Conservation (phyloP, 768 basidiomycete species). For the Gautieria morchelliformis region DNA sequence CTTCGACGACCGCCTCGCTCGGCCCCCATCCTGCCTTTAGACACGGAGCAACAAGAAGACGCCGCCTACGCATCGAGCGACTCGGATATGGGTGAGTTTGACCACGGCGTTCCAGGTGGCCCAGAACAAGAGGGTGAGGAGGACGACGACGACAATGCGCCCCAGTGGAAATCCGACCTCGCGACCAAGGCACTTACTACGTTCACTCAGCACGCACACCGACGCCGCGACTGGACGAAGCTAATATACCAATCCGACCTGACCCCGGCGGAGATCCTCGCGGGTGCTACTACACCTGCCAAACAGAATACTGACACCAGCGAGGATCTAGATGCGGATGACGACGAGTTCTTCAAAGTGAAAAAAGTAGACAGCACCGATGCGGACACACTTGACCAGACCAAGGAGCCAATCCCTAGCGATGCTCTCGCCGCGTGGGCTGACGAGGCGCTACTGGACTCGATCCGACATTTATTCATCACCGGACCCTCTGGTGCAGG, state of each 20-base stretch:
- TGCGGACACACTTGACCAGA: slow-evolving; percentile 49
- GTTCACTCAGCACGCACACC: slow-evolving; percentile 30
- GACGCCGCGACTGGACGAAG: slow-evolving; percentile 69
- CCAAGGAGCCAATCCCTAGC: slow-evolving; percentile 47
- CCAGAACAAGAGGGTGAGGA: slow-evolving; percentile 43
- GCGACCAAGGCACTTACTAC: slow-evolving; percentile 37
- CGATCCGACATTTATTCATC: slow-evolving; percentile 83
- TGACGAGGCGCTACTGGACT: slow-evolving; percentile 75
- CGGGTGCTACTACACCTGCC: slow-evolving; percentile 24
- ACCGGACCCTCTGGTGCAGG: slow-evolving; percentile 38
- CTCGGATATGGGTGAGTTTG: slow-evolving; percentile 49
- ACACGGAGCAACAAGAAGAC: slow-evolving; percentile 30
- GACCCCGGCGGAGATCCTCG: slow-evolving; percentile 58
- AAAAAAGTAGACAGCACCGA: slow-evolving; percentile 25
- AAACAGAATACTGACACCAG: slow-evolving; percentile 10
- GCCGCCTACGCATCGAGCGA: slow-evolving; percentile 72
- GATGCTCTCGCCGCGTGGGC: slow-evolving; percentile 68
- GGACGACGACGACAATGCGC: slow-evolving; percentile 37
- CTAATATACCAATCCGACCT: slow-evolving; percentile 71
- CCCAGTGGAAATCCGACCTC: slow-evolving; percentile 70
- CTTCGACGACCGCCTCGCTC: slow-evolving; percentile 33
- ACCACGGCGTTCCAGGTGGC: slow-evolving; percentile 22
- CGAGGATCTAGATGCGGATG: slow-evolving; percentile 29
- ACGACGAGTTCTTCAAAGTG: slow-evolving; percentile 71
- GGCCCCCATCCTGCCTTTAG: slow-evolving; percentile 29